These are phyloP conservation scores for Ambrosiella cleistominuta DNA, from an alignment of 2,329 filamentous ascomycete genomes.

Conservation along the genomic window DNA sequence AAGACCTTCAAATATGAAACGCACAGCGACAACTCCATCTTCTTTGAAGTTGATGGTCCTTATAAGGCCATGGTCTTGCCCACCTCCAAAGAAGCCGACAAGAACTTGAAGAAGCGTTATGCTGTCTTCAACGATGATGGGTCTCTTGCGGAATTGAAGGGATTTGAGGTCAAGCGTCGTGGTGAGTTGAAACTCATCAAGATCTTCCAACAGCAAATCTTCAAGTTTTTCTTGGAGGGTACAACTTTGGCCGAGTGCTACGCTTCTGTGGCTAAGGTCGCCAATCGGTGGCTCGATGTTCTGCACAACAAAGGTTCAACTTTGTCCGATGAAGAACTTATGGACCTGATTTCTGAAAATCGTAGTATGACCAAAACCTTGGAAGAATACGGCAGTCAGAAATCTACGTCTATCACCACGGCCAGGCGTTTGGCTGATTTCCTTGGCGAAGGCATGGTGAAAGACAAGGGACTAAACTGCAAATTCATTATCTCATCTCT, in stretches of 20 bases:
- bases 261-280: conserved; percentile 76
- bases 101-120: conserved; percentile 98
- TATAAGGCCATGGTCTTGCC: conserved; percentile 96
- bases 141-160: conserved; percentile 84
- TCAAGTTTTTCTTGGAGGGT: conserved; percentile 97
- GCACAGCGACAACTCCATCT: conserved; percentile 96
- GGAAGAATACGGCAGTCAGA: conserved; percentile 87
- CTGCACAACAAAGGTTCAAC: conserved; percentile 75
- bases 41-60: conserved; percentile 96
- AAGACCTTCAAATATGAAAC: conserved; percentile 81
- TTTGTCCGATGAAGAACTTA: conserved; percentile 87
- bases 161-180: conserved; percentile 92
- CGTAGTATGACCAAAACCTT: conserved; percentile 94
- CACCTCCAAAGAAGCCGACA: conserved; percentile 96
- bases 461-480: conserved; percentile 97
- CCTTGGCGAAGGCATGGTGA: conserved; percentile 94
- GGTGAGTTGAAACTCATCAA: conserved; percentile 98
- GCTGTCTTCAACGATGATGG: conserved; percentile 98
- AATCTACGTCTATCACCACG: conserved; percentile 98
- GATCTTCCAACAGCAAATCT: conserved; percentile 97
- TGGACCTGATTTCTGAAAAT: conserved; percentile 99
- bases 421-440: conserved; percentile 91
- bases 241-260: conserved; percentile 79
- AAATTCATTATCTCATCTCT: conserved; percentile 94
- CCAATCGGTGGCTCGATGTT: conserved; percentile 93